Conservation (phyloP, 2,329 filamentous ascomycete species). For the Aspergillus eucalypticola region DNA sequence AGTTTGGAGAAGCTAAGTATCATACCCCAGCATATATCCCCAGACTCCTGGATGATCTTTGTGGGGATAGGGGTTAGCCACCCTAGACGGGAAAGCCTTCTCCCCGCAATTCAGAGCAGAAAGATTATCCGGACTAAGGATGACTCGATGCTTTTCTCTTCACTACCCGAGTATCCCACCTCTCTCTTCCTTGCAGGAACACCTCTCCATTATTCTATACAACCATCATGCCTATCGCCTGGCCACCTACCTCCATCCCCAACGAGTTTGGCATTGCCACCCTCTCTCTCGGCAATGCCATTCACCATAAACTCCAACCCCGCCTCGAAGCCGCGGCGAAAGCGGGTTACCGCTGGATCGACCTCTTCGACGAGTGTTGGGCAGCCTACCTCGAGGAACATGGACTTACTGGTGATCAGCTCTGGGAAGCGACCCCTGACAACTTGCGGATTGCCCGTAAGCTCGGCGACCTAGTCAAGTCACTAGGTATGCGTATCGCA, state of each 20-base stretch:
- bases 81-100: background rate
- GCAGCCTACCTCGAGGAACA: conserved; percentile 34
- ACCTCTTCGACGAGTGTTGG: conserved; percentile 41
- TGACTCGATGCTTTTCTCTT: background rate
- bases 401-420: conserved; percentile 22
- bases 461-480: conserved; percentile 31
- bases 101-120: background rate
- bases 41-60: background rate
- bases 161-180: background rate
- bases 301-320: conserved; percentile 28
- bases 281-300: conserved; percentile 34
- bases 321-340: conserved; percentile 33
- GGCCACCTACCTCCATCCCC: conserved; percentile 16
- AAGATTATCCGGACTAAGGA: background rate
- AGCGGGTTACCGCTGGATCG: conserved; percentile 35
- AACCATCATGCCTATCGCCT: conserved; percentile 15
- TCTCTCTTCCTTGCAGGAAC: background rate
- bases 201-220: background rate
- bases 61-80: background rate
- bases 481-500: conserved; percentile 33
- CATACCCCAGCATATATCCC: background rate
- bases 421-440: conserved; percentile 31
- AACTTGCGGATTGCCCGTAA: conserved; percentile 31
- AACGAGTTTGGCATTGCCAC: conserved; percentile 36
- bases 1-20: background rate